A percentile compares a stretch with the other conserved stretches of the same genome.
Conservation (phyloP, 441 rosid species). For the Geranium incanum region DNA sequence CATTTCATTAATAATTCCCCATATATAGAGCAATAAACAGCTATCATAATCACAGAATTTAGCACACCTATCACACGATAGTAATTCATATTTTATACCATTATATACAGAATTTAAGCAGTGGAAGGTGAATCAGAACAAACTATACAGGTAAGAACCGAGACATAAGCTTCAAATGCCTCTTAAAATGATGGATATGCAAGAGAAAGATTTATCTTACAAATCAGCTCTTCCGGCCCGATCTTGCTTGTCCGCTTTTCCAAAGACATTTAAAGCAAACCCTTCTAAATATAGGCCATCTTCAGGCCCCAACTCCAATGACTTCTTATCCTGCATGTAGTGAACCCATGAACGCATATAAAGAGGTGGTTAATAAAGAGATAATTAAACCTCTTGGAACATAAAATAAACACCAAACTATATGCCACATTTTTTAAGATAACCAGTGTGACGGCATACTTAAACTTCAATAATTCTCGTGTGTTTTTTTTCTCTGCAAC, state of each 20-base stretch:
- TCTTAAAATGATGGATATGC: conserved; percentile 12
- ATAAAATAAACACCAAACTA: too few relatives aligned
- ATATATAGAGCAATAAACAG: not conserved
- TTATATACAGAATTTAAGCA: too few relatives aligned
- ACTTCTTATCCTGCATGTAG: conserved; percentile 65
- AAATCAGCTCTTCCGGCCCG: conserved; percentile 87
- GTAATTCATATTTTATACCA: too few relatives aligned
- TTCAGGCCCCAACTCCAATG: conserved; percentile 65
- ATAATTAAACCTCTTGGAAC: too few relatives aligned
- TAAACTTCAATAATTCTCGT: too few relatives aligned
- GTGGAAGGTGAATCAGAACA: too few relatives aligned
- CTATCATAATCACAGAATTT: not conserved
- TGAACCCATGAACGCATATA: too few relatives aligned
- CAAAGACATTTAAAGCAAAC: conserved; percentile 82
- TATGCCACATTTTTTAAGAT: too few relatives aligned
- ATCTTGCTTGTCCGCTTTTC: conserved; percentile 96
- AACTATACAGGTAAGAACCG: not conserved
- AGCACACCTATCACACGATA: too few relatives aligned
- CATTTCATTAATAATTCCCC: conserved; percentile 8
- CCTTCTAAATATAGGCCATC: conserved; percentile 82
- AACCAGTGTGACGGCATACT: not conserved
- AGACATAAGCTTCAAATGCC: not conserved
- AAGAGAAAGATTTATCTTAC: conserved; percentile 32
- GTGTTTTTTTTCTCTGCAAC: too few relatives aligned
- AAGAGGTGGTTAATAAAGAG: too few relatives aligned